Evolutionary conservation across 2,329 filamentous ascomycete genomes (phyloP), one percentile per base, ranked within the genome.

Genomic region (Biscogniauxia sp.): DNA sequence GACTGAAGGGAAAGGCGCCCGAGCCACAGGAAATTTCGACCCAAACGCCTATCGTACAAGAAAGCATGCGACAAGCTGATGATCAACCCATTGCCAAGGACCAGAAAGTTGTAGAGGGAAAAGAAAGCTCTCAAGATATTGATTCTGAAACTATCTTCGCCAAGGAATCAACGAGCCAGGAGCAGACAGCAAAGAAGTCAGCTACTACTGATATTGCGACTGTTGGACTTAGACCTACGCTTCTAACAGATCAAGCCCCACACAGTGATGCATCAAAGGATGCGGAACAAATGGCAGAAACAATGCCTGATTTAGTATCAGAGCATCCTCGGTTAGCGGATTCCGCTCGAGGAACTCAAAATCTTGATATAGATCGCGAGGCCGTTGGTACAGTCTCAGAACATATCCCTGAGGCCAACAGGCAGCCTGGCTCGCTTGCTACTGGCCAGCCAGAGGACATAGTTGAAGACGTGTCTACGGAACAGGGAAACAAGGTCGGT

Each of bases 121-220:
- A 54, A 53, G 60, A 58, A 6, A 50, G 41, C 7, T 23, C 26
- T 15, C 58, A 59, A 49, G 51, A 63, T 11, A 20, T 59, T 15
- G 53, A 52, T 45, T n/a, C 63, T 15, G 66, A 72, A 51, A 32
- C 53, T 20, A 7, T 61, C 17, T 54, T 62, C 59, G 56, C 51
- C 60, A 77, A 79, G 67, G 83, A 81, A 64, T 77, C 73, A 11
- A 82, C 82, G 65, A 81, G 82, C 61, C 77, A 79, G 55, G 67
- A 67, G 54, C 62, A 58, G 28, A 76, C 75, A 53, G 52, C 57
- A 19, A 65, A 67, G 53, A 64, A 67, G 28, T 54, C 60, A 17
- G 57, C 61, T 20, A 50, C 55, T 52, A 49, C 57, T 20, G 37
- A 58, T 17, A 32, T 50, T 11, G 41, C 54, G 28, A 60, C 61